These are phyloP conservation scores for Trichoderma polysporum DNA, from an alignment of 2,329 filamentous ascomycete genomes.

Conservation along the genomic window DNA sequence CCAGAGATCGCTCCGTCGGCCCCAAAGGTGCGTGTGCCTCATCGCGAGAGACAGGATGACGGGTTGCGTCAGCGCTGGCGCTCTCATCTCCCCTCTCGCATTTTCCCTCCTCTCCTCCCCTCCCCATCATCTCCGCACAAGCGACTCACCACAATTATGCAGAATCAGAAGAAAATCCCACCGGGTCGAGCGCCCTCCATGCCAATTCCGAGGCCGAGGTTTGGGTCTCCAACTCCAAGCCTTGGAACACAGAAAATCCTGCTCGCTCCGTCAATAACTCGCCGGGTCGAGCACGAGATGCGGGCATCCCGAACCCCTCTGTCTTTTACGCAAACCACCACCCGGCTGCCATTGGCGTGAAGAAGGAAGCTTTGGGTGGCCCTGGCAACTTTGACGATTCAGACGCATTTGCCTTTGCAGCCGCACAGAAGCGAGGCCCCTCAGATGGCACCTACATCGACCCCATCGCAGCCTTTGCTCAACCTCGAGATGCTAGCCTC, in stretches of 20 bases:
- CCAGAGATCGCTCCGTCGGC: constrained; percentile 43
- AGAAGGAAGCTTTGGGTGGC: constrained; percentile 30
- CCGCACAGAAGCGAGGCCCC: constrained; percentile 34
- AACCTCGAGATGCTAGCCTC: constrained; percentile 55
- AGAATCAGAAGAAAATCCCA: constrained; percentile 46
- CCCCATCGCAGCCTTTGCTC: constrained; percentile 30
- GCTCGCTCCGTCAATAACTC: constrained; percentile 54
- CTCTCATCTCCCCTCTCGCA: background rate
- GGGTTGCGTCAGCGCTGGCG: background rate
- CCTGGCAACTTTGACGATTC: constrained; percentile 28
- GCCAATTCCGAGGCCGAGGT: constrained; percentile 67
- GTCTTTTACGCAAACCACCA: constrained; percentile 48
- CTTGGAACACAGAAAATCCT: constrained; percentile 57
- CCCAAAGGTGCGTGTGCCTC: constrained; percentile 47
- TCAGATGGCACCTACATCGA: constrained; percentile 45
- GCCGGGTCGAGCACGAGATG: constrained; percentile 55
- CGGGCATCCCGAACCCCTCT: constrained; percentile 44
- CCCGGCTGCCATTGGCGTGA: constrained; percentile 45
- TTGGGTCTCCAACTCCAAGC: constrained; percentile 56
- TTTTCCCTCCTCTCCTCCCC: background rate
- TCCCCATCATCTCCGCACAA: background rate
- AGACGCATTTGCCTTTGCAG: constrained; percentile 28
- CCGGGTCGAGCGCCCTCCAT: constrained; percentile 68
- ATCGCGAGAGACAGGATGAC: background rate
- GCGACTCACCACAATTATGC: constrained; percentile 2